These are phyloP conservation scores for Acidomyces sp. DNA, from an alignment of 495 filamentous ascomycete genomes.

Conservation along the genomic window DNA sequence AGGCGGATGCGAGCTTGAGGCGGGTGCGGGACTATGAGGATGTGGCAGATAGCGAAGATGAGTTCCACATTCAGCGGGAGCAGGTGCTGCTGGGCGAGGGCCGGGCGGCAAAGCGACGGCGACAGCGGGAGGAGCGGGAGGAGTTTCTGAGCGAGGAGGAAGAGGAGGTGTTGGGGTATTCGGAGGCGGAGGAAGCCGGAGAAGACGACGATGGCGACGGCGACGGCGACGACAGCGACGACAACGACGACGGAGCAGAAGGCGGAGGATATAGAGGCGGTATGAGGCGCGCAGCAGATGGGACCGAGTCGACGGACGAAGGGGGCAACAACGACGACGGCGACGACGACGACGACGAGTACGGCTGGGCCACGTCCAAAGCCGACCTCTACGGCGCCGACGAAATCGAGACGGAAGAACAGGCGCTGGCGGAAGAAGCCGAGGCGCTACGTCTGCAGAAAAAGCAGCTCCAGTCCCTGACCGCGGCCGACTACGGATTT, in stretches of 20 bases:
- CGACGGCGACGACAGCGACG: conserved; percentile 17
- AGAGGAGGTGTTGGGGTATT: conserved; percentile 69
- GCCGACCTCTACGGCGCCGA: conserved; percentile 89
- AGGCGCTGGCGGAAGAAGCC: conserved; percentile 81
- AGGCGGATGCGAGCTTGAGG: conserved; percentile 8
- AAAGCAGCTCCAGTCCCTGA: conserved; percentile 74
- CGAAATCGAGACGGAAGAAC: conserved; percentile 76
- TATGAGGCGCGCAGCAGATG: conserved; percentile 7
- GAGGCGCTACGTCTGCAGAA: conserved; percentile 78
- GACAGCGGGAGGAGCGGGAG: conserved; percentile 43
- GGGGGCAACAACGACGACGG: conserved; percentile 55
- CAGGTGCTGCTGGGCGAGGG: conserved; percentile 72
- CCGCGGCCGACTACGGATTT: conserved; percentile 82
- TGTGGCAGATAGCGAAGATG: conserved; percentile 84
- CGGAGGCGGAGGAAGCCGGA: conserved; percentile 40
- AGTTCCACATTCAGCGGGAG: conserved; percentile 73
- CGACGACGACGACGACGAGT: conserved; percentile 63
- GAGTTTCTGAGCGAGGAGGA: conserved; percentile 57
- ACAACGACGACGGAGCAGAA: conserved; percentile 19
- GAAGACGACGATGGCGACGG: conserved; percentile 39
- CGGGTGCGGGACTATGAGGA: conserved; percentile 60
- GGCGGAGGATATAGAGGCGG: too few relatives aligned
- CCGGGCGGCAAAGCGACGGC: conserved; percentile 61
- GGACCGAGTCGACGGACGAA: conserved; percentile 30
- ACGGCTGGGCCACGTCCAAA: conserved; percentile 74